Evolutionary conservation across 768 basidiomycete species (phyloP), one percentile per base, ranked within the genome.

Genomic region (Kondoa subrosea): DNA sequence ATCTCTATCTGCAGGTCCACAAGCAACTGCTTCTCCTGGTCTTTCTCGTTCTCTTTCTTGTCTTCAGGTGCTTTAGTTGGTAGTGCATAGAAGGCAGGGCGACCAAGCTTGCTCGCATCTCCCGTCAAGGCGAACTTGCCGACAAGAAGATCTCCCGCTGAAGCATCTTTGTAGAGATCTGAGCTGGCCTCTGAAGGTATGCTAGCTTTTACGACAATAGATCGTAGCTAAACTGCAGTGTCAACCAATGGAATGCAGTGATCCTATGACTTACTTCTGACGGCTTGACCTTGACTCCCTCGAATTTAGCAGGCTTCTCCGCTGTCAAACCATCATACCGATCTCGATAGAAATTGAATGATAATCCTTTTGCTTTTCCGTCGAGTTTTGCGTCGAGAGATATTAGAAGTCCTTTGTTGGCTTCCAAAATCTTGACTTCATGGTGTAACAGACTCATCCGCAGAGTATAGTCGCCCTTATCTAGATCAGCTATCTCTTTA

Each of bases 381-480:
- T 57, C 65, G 17, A 70, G 50, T 26, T 57, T 50, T 27, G 57
- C 29, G 29, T 67, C 66, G 25, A 67, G 31, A 26, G 30, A 25
- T 3, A 70, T 27, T 16, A 66, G 34, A 33, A 67, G 34, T n/a
- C 25, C 34, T 61, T 70, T 67, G 4, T 60, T 33, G 26, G 25
- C 31, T 15, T 70, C 69, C 3, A 70, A 61, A 4, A 70, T 60
- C 34, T 67, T 60, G 67, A 34, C 59, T 26, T 29, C 34, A 3
- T 31, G 25, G 34, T 70, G 57, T 1, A 59, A 27, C 2, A 70
- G 26, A 21, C 63, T 33, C 14, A 70, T 29, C n/a, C 57, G 16
- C 4, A 64, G 26, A 25, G 66, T 67, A 34, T 70, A 70, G 14
- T 70, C 69, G 30, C 69, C 69, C 59, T 70, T 70, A 21, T 61